Evolutionary conservation across 2,329 filamentous ascomycete genomes (phyloP).

Genomic region (Colletotrichum chrysophilum): DNA sequence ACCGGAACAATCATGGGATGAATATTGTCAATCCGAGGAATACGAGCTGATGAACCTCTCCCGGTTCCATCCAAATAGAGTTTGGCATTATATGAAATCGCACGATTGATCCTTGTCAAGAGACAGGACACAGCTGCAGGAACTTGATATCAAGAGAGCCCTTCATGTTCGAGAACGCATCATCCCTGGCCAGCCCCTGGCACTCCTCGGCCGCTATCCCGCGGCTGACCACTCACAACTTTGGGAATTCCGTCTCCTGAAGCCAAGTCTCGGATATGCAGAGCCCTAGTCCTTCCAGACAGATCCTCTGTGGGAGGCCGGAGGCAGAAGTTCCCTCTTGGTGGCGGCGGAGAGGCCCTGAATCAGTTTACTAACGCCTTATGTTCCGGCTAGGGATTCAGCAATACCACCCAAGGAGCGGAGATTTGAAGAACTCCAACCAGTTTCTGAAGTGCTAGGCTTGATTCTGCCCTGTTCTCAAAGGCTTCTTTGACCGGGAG

Average conservation of each 20-base stretch:
- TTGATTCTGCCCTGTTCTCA: background rate
- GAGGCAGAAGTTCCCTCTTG: background rate
- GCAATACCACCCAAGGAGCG: background rate
- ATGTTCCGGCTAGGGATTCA: background rate
- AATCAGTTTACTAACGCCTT: background rate
- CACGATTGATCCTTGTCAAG: background rate
- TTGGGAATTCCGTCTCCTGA: background rate
- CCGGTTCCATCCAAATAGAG: background rate
- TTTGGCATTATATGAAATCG: background rate
- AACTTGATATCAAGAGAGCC: background rate
- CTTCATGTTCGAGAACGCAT: background rate
- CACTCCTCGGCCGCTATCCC: background rate
- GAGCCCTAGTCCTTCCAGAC: background rate
- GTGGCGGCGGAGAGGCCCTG: background rate
- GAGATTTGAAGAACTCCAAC: background rate
- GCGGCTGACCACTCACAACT: background rate
- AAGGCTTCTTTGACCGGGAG: background rate
- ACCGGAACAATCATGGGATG: background rate
- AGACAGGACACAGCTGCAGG: background rate
- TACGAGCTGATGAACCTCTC: background rate
- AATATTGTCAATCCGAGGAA: background rate
- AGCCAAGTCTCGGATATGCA: background rate
- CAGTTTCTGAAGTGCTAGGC: background rate
- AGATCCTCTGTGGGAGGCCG: background rate
- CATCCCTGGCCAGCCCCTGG: background rate